A percentile compares a stretch with the other conserved stretches of the same genome.
Evolutionary conservation across 768 basidiomycete genomes (phyloP).

Genomic region (Tricholoma bakamatsutake): DNA sequence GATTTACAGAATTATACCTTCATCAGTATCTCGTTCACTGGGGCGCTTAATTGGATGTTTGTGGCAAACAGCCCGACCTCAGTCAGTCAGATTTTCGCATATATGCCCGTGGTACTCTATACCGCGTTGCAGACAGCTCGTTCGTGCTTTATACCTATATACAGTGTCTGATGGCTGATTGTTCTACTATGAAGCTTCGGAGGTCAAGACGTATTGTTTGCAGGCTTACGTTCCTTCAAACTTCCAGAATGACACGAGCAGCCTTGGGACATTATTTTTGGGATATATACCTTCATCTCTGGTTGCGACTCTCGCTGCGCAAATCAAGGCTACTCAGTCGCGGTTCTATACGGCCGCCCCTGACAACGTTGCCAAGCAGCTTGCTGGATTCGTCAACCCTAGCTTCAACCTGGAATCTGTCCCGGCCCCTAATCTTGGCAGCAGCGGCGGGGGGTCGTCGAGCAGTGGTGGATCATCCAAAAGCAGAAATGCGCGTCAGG

Average conservation of each 20-base stretch:
- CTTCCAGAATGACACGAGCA: too few species aligned
- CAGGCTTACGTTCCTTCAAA: slow-evolving; percentile 68
- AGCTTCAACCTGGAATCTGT: slow-evolving; percentile 55
- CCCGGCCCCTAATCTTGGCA: slow-evolving; percentile 29
- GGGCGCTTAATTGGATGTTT: slow-evolving; percentile 59
- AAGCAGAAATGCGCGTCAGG: slow-evolving; percentile 49
- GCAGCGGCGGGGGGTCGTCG: slow-evolving; percentile 13
- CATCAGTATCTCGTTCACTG: slow-evolving; percentile 63
- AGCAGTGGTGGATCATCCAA: slow-evolving; percentile 24
- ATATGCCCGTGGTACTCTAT: slow-evolving; percentile 43
- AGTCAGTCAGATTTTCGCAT: slow-evolving; percentile 73
- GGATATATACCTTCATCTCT: slow-evolving; percentile 55
- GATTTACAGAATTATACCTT: slow-evolving; percentile 36
- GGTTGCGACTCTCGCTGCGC: slow-evolving; percentile 56
- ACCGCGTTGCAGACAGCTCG: slow-evolving; percentile 27
- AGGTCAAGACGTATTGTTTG: slow-evolving; percentile 48
- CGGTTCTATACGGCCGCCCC: slow-evolving; percentile 54
- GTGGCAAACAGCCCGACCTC: slow-evolving; percentile 54
- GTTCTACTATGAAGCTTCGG: slow-evolving; percentile 18
- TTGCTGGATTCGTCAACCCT: slow-evolving; percentile 67
- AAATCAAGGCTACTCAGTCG: slow-evolving; percentile 58
- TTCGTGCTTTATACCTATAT: slow-evolving; percentile 15
- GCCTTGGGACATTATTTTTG: slow-evolving; percentile 65
- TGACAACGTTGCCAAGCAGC: slow-evolving; percentile 38
- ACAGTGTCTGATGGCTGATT: not conserved